Base-by-base conservation (phyloP, 2,329 filamentous ascomycete genomes). In the Neurospora sp. region DNA sequence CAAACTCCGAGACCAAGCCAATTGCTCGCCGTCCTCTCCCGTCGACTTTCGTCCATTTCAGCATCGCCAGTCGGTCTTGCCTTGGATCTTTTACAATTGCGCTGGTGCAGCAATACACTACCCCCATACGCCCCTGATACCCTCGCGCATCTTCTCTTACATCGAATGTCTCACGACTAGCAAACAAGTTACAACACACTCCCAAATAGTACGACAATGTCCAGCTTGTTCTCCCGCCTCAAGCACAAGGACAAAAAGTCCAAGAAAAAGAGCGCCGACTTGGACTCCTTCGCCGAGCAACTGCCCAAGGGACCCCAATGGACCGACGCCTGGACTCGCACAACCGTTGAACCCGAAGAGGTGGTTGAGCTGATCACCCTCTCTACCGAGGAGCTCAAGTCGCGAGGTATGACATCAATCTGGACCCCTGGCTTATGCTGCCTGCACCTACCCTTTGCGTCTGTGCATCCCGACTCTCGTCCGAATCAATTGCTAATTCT, bases 311-410 rank as follows among this genome's bases (percentile, higher is more conserved):
- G 93, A 81, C 92, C 91, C 69, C 87, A 86, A 80, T 97, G 93
- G 91, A 91, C 92, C 72, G 92, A 97, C 79, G 91, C 93, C 73
- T 99, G 93, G 88, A 86, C 89, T 72, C 91, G 95, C 77, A 92
- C 87, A 69, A 88, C 89, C 66, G 90, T 99, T 74, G 90, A 92
- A 68, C 91, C 94, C 5, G 93, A 97, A 74, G 96, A 99, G 82
- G 89, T 99, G 66, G 90, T 94, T 76, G 93, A 97, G 78, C 83
- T 99, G 72, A 84, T 98, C 68, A 87, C 89, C 78, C 88, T 89
- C 74, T 97, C 93, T 82, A 96, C 94, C 11, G 86, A 89, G 69
- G 96, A 99, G 82, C 87, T 99, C 80, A 99, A 98, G 83, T 91
- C 91, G 71, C 88, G 94, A 92, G 95, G 95, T 97, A 62, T 62